phyloP scores from a whole-genome alignment of 352 stramenopile species.

The Phytopythium mirpurense region DNA sequence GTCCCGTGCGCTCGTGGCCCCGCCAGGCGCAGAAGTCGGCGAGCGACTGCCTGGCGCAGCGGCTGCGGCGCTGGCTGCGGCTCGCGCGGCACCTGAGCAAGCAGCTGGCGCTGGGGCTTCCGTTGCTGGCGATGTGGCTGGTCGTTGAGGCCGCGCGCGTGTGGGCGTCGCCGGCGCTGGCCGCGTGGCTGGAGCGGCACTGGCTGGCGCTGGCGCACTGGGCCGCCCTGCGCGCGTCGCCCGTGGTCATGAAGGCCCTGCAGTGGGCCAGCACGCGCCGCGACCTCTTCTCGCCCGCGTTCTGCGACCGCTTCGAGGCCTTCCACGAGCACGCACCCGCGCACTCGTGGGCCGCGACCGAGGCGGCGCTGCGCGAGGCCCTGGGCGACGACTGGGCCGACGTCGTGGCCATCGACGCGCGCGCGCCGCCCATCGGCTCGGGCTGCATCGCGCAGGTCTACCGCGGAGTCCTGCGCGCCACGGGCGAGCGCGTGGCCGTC shows the following conservation, averaged over 20 bases:
- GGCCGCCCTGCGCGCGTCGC: conserved; percentile 67
- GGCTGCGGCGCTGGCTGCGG: conserved; percentile 38
- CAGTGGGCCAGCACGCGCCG: conserved; percentile 94
- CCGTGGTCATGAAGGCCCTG: conserved; percentile 93
- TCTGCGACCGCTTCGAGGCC: conserved; percentile 88
- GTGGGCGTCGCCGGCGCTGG: conserved; percentile 11
- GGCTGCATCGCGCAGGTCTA: conserved; percentile 96
- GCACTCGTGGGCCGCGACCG: conserved; percentile 88
- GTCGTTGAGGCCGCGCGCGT: conserved; percentile 28
- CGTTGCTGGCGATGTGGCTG: conserved; percentile 40
- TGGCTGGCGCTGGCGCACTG: conserved; percentile 72
- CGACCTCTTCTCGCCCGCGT: conserved; percentile 89
- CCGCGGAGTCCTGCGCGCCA: conserved; percentile 62
- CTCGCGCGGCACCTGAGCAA: conserved; percentile 52
- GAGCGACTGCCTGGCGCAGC: conserved; percentile 21
- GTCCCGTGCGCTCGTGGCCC: too few relatives aligned
- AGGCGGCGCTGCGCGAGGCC: conserved; percentile 67
- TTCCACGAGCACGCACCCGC: conserved; percentile 87
- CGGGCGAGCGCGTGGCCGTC: conserved; percentile 75
- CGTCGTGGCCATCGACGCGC: conserved; percentile 42
- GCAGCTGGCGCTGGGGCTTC: conserved; percentile 45
- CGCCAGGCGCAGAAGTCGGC: background rate
- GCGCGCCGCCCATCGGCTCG: conserved; percentile 73
- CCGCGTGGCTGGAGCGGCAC: conserved; percentile 25
- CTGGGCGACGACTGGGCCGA: conserved; percentile 84